Evolutionary conservation across 345 rosid species (phyloP).

Genomic region (Anacardium occidentale): DNA sequence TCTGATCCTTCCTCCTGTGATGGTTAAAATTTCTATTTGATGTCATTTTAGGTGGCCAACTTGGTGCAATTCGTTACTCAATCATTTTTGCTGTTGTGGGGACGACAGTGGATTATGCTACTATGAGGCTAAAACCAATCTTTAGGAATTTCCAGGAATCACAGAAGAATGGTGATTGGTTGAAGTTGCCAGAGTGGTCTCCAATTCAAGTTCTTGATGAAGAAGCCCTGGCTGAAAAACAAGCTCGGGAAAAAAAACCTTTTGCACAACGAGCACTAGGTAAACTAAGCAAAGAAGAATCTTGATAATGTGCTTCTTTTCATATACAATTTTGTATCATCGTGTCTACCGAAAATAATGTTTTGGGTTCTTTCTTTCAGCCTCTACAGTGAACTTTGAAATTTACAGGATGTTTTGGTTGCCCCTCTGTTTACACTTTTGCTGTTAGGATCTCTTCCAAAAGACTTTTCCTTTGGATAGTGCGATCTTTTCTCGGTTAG

Average conservation of each 20-base stretch:
- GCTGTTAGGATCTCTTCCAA: not conserved
- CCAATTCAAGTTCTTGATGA: slow-evolving; percentile 82
- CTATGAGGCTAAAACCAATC: slow-evolving; percentile 44
- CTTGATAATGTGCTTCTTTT: slow-evolving; percentile 29
- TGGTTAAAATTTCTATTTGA: not conserved
- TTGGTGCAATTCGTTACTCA: slow-evolving; percentile 75
- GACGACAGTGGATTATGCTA: slow-evolving; percentile 55
- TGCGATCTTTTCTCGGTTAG: too few relatives aligned
- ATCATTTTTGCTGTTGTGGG: slow-evolving; percentile 62
- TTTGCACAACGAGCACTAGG: slow-evolving; percentile 41
- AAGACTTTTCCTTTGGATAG: too few relatives aligned
- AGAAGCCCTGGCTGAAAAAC: slow-evolving; percentile 72
- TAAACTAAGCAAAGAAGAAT: slow-evolving; percentile 62
- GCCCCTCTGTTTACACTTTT: not conserved
- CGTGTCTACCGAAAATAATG: slow-evolving; percentile 2
- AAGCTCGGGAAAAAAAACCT: slow-evolving; percentile 57
- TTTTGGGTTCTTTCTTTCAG: not conserved
- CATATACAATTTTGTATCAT: not conserved
- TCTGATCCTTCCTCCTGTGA: not conserved
- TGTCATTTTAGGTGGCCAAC: slow-evolving; percentile 61
- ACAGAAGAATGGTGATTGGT: slow-evolving; percentile 31
- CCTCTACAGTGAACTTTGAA: slow-evolving; percentile 1
- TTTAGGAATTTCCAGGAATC: slow-evolving; percentile 34
- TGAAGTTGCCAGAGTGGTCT: slow-evolving; percentile 80
- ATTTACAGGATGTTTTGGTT: slow-evolving; percentile 8